phyloP scores from a whole-genome alignment of 2,329 filamentous ascomycete genomes.

The Westerdykella aurantiaca region DNA sequence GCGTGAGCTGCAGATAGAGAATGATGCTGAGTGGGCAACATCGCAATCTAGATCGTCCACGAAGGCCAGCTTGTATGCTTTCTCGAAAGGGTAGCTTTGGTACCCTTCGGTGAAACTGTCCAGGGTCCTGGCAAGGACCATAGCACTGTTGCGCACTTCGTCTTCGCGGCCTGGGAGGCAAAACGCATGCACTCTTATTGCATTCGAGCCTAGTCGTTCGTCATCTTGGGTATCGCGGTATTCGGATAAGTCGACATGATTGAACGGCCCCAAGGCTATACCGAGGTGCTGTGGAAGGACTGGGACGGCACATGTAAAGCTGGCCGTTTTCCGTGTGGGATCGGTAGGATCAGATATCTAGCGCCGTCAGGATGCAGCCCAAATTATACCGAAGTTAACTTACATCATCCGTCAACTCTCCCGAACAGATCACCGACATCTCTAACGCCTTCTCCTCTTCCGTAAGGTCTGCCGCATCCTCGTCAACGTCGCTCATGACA shows the following conservation, averaged over 20 bases:
- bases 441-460: conserved; percentile 85
- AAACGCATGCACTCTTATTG: conserved; percentile 83
- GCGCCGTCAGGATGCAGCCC: conserved; percentile 8
- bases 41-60: conserved; percentile 81
- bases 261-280: conserved; percentile 90
- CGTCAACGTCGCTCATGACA: conserved; percentile 30
- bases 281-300: conserved; percentile 85
- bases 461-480: conserved; percentile 43
- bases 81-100: conserved; percentile 76
- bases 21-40: conserved; percentile 68
- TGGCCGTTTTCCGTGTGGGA: conserved; percentile 77
- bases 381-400: conserved; percentile 5
- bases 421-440: conserved; percentile 85
- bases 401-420: conserved; percentile 76
- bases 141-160: conserved; percentile 81
- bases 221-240: conserved; percentile 88
- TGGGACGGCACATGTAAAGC: conserved; percentile 65
- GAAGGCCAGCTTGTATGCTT: conserved; percentile 89
- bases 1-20: conserved; percentile 81
- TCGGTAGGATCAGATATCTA: conserved; percentile 66
- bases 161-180: conserved; percentile 78
- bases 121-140: conserved; percentile 75
- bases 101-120: conserved; percentile 87
- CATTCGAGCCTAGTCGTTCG: conserved; percentile 80
- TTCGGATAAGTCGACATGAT: conserved; percentile 82